These are phyloP conservation scores for Leishmania aethiopica DNA, from an alignment of 208 protist genomes.

Conservation along the genomic window DNA sequence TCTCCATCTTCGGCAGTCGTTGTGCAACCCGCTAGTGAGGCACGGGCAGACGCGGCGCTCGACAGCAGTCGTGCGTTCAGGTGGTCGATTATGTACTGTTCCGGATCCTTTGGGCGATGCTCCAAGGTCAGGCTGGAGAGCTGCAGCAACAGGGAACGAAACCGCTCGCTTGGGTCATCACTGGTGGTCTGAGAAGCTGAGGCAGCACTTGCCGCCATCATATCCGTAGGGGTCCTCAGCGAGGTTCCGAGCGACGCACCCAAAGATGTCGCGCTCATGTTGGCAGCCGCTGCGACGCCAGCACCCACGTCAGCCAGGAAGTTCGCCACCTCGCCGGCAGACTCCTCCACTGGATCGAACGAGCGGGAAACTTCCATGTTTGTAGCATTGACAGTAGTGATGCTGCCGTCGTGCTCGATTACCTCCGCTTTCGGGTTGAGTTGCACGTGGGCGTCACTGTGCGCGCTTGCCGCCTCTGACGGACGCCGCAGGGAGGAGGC, in stretches of 20 bases:
- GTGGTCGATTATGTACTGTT: conserved; percentile 60
- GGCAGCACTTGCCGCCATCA: not conserved
- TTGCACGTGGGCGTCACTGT: conserved; percentile 38
- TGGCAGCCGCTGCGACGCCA: conserved; percentile 4
- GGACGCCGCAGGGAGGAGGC: conserved; percentile 31
- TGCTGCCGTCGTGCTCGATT: conserved; percentile 38
- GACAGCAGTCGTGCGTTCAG: conserved; percentile 39
- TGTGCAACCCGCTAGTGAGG: not conserved
- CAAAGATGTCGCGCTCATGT: not conserved
- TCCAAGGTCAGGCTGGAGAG: conserved; percentile 41
- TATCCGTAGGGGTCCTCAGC: not conserved
- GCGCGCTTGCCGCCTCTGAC: conserved; percentile 20
- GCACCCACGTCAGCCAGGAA: conserved; percentile 36
- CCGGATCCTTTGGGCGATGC: conserved; percentile 49
- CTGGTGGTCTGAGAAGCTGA: not conserved
- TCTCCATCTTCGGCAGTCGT: not conserved
- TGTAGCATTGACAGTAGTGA: conserved; percentile 19
- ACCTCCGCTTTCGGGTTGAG: conserved; percentile 35
- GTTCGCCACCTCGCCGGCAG: conserved; percentile 38
- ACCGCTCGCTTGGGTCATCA: conserved; percentile 16
- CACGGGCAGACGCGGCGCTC: conserved; percentile 16
- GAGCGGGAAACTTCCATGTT: not conserved
- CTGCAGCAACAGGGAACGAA: conserved; percentile 44
- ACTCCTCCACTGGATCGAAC: conserved; percentile 4
- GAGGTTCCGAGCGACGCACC: not conserved